These are phyloP conservation scores for Trametopsis cervina DNA, from an alignment of 768 basidiomycete species.

Conservation along the genomic window DNA sequence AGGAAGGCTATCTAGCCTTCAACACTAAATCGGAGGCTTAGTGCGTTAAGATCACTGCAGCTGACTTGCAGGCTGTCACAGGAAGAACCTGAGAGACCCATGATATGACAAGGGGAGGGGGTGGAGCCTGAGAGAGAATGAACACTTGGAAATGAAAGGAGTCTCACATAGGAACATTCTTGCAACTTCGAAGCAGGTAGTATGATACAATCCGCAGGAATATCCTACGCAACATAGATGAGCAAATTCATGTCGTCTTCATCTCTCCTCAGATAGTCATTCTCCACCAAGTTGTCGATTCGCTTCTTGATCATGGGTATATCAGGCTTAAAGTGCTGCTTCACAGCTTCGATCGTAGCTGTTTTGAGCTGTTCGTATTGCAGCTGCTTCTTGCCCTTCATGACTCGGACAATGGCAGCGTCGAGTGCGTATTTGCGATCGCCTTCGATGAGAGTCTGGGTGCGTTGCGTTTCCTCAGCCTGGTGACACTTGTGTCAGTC, in stretches of 20 bases:
- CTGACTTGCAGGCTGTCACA: too few relatives aligned
- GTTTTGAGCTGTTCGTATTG: constrained; percentile 72
- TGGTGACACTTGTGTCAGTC: constrained; percentile 21
- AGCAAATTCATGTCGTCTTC: constrained; percentile 65
- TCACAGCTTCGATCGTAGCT: constrained; percentile 81
- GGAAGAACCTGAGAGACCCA: too few relatives aligned
- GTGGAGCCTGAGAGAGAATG: too few relatives aligned
- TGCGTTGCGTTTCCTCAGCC: constrained; percentile 82
- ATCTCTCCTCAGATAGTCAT: constrained; percentile 79
- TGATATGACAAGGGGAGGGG: too few relatives aligned
- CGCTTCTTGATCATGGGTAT: constrained; percentile 82
- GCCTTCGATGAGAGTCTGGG: constrained; percentile 77
- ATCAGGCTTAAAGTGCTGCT: constrained; percentile 80
- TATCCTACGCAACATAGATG: constrained; percentile 72
- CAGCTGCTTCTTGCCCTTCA: constrained; percentile 90
- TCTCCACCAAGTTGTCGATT: constrained; percentile 76
- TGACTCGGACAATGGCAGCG: constrained; percentile 93
- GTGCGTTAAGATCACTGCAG: too few relatives aligned
- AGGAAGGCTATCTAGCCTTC: too few relatives aligned
- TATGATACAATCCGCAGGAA: too few relatives aligned
- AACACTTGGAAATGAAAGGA: too few relatives aligned
- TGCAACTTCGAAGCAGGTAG: too few relatives aligned
- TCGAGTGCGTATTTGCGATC: constrained; percentile 85
- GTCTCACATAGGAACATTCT: too few relatives aligned
- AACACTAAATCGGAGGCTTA: too few relatives aligned